Evolutionary conservation across 116 monocot species (phyloP).

Genomic region (Cymodocea nodosa): DNA sequence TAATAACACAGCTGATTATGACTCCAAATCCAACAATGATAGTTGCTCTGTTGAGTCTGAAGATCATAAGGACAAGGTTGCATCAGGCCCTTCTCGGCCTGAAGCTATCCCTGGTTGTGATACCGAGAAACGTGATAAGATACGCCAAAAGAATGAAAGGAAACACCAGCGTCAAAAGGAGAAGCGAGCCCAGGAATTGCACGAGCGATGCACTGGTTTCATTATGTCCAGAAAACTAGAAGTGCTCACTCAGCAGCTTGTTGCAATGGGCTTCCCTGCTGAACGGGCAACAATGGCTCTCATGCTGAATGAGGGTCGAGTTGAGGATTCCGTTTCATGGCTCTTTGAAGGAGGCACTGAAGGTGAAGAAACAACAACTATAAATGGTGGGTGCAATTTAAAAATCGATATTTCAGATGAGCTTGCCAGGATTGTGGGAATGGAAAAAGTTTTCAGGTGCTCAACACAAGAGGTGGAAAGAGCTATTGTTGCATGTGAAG

Average conservation of each 20-base stretch:
- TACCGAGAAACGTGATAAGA: slow-evolving; percentile 74
- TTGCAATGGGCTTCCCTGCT: slow-evolving; percentile 66
- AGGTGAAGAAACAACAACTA: slow-evolving; percentile 16
- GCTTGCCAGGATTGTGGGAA: slow-evolving; percentile 35
- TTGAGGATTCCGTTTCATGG: slow-evolving; percentile 71
- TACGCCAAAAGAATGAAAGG: slow-evolving; percentile 83
- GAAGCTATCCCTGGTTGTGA: slow-evolving; percentile 53
- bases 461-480: slow-evolving; percentile 81
- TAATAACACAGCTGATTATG: slow-evolving; percentile 32
- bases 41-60: slow-evolving; percentile 76
- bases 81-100: slow-evolving; percentile 7
- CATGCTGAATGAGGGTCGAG: slow-evolving; percentile 60
- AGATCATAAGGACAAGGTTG: slow-evolving; percentile 41
- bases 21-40: slow-evolving; percentile 55
- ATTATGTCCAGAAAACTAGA: slow-evolving; percentile 76
- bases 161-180: slow-evolving; percentile 90
- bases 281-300: slow-evolving; percentile 71
- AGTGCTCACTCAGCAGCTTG: slow-evolving; percentile 50
- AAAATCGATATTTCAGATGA: no score
- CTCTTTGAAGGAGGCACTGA: slow-evolving; percentile 51
- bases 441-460: slow-evolving; percentile 48
- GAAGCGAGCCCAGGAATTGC: slow-evolving; percentile 70
- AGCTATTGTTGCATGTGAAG: slow-evolving; percentile 59
- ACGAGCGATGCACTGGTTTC: slow-evolving; percentile 51
- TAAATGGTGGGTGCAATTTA: slow-evolving; percentile 21